Evolutionary conservation across 495 filamentous ascomycete species (phyloP).

Genomic region (Tuber magnatum): DNA sequence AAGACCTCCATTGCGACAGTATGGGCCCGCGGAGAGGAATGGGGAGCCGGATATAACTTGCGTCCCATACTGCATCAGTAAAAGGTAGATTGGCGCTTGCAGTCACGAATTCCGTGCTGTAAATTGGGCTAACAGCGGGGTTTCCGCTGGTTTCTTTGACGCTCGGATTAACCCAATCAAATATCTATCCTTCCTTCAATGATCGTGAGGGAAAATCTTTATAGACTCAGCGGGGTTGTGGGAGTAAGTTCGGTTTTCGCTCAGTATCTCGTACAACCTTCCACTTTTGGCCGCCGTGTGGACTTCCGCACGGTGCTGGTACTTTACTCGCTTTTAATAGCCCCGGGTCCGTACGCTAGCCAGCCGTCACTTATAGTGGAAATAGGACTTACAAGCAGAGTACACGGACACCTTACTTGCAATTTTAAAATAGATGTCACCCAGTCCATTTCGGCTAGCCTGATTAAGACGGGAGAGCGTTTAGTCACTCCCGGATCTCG

Average conservation of each 20-base stretch:
- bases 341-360: background rate
- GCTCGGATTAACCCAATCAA: background rate
- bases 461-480: background rate
- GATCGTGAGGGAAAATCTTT: background rate
- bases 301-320: background rate
- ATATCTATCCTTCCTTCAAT: background rate
- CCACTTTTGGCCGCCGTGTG: background rate
- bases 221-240: background rate
- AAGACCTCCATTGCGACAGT: background rate
- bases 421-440: background rate
- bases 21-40: background rate
- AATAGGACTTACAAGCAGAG: background rate
- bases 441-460: background rate
- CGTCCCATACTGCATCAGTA: background rate
- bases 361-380: background rate
- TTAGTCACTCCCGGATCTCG: background rate
- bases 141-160: background rate
- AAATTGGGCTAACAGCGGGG: background rate
- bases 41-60: background rate
- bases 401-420: background rate
- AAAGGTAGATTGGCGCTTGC: background rate
- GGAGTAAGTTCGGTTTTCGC: background rate
- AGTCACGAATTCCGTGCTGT: background rate
- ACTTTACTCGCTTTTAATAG: background rate
- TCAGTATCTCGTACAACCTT: background rate